Evolutionary conservation across 2,329 filamentous ascomycete genomes (phyloP), one percentile per base, ranked within the genome.

Genomic region (Domatiomyces globalis): DNA sequence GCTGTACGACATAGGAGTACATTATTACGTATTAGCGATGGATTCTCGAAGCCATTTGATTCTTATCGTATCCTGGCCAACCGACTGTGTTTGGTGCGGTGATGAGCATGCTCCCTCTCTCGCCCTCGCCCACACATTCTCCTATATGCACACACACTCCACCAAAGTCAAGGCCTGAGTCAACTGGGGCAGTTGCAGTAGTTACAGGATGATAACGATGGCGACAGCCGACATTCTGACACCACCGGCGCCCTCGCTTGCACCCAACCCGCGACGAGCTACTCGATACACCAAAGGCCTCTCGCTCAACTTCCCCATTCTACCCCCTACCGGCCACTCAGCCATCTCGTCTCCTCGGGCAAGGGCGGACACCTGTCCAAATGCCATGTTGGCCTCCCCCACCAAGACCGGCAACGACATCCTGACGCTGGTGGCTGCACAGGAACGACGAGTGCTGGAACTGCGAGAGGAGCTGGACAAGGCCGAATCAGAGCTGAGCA

Each of bases 391-490:
- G 56, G 62, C 10, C 61, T 64, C 45, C 63, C 67, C 47, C 61
- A 63, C 62, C 17, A 67, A 71, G 39, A 79, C 83, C 55, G 72
- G 79, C 49, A 77, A 76, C 61, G 75, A 82, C 48, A 85, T 95
- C 62, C 81, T 98, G 58, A 89, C 87, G 55, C 85, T 89, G 52
- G 84, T 98, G 61, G 92, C 92, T 45, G 83, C 87, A 12, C 89
- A 96, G 69, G 92, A 98, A 70, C 78, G 92, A 52, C 82, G 81
- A 58, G 90, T 98, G 1, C 71, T 98, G 52, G 92, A 96, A 68
- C 73, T 98, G 49, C 84, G 83, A 54, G 92, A 98, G 66, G 90
- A 96, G 67, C 73, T 98, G n/a, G 71, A 74, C 20, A 83, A 82
- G 54, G 90, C 92, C 5, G 90, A 98, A 65, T 70, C 73, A 10